Conservation (phyloP, 2,329 filamentous ascomycete species). For the Apiospora rasikravindrae region DNA sequence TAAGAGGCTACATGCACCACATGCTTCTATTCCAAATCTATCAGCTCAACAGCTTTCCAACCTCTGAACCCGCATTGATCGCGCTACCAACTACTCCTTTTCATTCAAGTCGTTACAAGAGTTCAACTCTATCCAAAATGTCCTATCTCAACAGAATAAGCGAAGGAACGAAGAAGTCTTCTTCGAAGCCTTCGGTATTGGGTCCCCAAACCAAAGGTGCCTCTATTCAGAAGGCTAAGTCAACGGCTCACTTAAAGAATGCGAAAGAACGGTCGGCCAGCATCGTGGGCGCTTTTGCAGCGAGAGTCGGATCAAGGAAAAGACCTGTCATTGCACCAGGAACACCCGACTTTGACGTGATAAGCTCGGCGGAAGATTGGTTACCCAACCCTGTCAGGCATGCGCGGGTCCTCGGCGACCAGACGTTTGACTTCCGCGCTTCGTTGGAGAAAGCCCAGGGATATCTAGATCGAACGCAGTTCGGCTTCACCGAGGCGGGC, state of each 20-base stretch:
- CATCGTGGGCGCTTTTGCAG: neutral
- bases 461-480: no score
- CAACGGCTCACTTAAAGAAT: neutral
- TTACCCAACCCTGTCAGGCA: neutral
- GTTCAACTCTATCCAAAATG: neutral
- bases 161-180: neutral
- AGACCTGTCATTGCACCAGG: no score
- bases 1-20: neutral
- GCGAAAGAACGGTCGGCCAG: neutral
- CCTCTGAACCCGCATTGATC: neutral
- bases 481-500: neutral
- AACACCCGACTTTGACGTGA: neutral
- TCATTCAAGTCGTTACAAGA: neutral
- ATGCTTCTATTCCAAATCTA: neutral
- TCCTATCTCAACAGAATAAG: neutral
- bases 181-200: neutral
- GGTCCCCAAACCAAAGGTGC: neutral
- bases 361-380: neutral
- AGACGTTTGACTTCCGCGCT: neutral
- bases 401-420: neutral
- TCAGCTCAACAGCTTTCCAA: neutral
- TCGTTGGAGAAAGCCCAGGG: rapidly evolving
- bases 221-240: neutral
- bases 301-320: neutral
- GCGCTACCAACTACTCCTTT: neutral